These are phyloP conservation scores for Potentilla sterilis DNA, from an alignment of 306 rosid species.

Conservation along the genomic window DNA sequence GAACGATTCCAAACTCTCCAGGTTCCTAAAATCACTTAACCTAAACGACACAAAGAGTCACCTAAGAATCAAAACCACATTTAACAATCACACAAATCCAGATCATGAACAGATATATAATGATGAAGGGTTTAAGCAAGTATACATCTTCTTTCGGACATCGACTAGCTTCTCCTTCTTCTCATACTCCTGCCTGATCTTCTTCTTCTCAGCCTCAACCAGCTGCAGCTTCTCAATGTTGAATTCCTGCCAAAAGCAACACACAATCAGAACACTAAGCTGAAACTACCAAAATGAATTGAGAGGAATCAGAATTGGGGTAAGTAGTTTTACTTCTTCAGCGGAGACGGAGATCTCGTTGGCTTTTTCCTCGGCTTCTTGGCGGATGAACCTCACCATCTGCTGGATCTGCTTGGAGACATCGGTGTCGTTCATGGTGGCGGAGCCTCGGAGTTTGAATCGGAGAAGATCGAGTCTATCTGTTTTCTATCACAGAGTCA, in stretches of 20 bases:
- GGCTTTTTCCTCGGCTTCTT: constrained; percentile 97
- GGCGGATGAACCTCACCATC: constrained; percentile 94
- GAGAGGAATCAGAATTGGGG: background rate
- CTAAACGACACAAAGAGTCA: background rate
- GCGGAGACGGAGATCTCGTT: constrained; percentile 96
- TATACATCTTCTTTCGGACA: constrained; percentile 86
- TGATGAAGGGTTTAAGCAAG: background rate
- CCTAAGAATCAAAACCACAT: background rate
- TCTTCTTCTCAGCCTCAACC: constrained; percentile 95
- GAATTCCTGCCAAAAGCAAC: constrained; percentile 56
- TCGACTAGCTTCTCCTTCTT: constrained; percentile 91
- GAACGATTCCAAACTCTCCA: background rate
- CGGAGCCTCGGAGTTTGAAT: constrained; percentile 23
- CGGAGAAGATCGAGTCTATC: constrained; percentile 38
- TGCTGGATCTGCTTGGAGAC: constrained; percentile 97
- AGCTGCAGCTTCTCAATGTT: constrained; percentile 93
- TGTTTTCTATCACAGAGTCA: background rate
- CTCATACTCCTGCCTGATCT: constrained; percentile 93
- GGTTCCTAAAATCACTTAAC: background rate
- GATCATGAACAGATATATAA: background rate
- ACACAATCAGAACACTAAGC: background rate
- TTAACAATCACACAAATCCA: background rate
- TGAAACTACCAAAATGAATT: background rate
- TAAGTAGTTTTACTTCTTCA: constrained; percentile 55
- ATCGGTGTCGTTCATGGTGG: constrained; percentile 86